Percentiles rank a stretch among this genome's conserved stretches.
Conservation (phyloP, 2,329 filamentous ascomycete species). For the Sclerotinia trifoliorum region DNA sequence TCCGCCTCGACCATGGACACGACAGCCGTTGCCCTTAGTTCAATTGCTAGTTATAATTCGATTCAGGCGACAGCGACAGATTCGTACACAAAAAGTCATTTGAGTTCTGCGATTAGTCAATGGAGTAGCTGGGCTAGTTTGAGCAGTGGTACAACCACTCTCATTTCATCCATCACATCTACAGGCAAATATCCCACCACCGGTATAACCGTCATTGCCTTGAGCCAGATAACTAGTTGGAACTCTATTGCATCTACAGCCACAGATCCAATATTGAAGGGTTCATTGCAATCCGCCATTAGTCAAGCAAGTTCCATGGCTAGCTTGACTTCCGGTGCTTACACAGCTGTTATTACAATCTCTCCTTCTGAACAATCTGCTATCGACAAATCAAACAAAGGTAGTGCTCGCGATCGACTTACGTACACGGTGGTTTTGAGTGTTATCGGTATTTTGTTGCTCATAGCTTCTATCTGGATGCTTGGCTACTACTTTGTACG, state of each 20-base stretch:
- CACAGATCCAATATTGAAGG: not conserved
- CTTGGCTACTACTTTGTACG: not conserved
- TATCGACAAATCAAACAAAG: not conserved
- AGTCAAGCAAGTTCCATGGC: not conserved
- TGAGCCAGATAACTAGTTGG: not conserved
- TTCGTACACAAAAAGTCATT: not conserved
- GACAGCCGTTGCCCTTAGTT: not conserved
- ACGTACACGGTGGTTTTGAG: not conserved
- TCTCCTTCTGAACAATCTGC: not conserved
- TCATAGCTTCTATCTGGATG: not conserved
- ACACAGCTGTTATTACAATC: not conserved
- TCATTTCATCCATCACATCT: too few relatives aligned
- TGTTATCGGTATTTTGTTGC: not conserved
- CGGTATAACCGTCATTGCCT: not conserved
- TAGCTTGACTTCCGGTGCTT: not conserved
- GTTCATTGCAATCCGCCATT: not conserved
- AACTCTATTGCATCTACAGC: not conserved
- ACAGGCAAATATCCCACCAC: not conserved
- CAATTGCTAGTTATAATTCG: not conserved
- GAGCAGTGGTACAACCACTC: not conserved
- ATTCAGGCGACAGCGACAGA: not conserved
- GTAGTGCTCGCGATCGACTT: accelerated
- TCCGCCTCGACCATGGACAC: not conserved
- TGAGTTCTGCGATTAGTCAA: not conserved
- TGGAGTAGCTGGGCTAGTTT: not conserved